These are phyloP conservation scores for Pholiota molesta DNA, from an alignment of 768 basidiomycete genomes.

Conservation along the genomic window DNA sequence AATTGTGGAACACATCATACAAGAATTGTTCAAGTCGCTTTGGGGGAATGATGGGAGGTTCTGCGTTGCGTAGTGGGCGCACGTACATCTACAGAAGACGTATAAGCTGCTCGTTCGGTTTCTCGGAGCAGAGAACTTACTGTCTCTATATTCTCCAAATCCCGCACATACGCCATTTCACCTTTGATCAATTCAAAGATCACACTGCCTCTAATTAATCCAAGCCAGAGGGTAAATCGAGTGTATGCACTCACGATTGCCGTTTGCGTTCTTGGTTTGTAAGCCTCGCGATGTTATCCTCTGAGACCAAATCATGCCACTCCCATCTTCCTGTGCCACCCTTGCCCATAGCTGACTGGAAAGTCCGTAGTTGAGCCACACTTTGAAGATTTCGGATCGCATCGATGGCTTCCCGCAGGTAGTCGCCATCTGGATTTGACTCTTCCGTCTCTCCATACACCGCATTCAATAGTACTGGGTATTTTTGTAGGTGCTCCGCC, in stretches of 20 bases:
- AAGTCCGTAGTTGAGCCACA: constrained; percentile 82
- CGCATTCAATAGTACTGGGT: constrained; percentile 84
- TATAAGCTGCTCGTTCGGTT: neutral
- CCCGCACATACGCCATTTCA: constrained; percentile 96
- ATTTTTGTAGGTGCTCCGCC: constrained; percentile 84
- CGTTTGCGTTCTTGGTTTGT: constrained; percentile 79
- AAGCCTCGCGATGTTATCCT: constrained; percentile 59
- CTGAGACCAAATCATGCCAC: constrained; percentile 85
- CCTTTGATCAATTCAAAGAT: constrained; percentile 96
- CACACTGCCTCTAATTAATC: constrained; percentile 48
- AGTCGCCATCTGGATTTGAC: constrained; percentile 84
- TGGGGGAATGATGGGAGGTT: constrained; percentile 78
- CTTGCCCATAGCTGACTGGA: constrained; percentile 87
- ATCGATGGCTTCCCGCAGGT: constrained; percentile 74
- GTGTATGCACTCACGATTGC: constrained; percentile 68
- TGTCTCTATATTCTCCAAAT: constrained; percentile 83
- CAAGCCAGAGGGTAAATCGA: neutral
- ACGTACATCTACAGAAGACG: constrained; percentile 72
- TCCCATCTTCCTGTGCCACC: constrained; percentile 82
- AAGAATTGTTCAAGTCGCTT: constrained; percentile 79
- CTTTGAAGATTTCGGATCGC: constrained; percentile 83
- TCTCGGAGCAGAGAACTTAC: constrained; percentile 42
- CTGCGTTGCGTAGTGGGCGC: constrained; percentile 66
- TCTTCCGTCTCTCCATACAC: constrained; percentile 81
- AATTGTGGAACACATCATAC: constrained; percentile 89